Base-by-base conservation (phyloP, 1,139 yeast species). In the Hyphopichia fennica region DNA sequence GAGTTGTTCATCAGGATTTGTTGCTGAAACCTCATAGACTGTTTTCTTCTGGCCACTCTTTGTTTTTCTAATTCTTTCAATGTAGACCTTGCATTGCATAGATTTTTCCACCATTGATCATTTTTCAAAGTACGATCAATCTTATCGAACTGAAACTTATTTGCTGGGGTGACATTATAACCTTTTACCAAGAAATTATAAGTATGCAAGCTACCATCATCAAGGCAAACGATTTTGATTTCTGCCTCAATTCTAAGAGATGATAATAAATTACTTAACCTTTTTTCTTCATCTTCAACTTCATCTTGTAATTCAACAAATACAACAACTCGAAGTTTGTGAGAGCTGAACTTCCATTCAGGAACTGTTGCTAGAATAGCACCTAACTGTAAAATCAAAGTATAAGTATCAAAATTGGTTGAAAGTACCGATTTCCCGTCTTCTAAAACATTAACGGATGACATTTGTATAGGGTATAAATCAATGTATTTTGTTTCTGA, bases 381-480 rank as follows among this genome's bases (percentile, higher is more conserved):
- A 2, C 98, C 99, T 48, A 93, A 69, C 56, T 93, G 99, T 45
- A 93, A 68, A 51, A 93, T 93, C 56, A 93, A 75, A 0, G 98
- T 91, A 57, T 90, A 93, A 0, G 99, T 93, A 59, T 93, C 99
- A 58, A 93, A 89, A 57, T 93, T 93, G 1, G 96, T 88, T 0
- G 96, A 85, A 46, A 85, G 60, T 1, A 88, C 83, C 14, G 87
- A 79, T 44, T 80, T 79, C 8, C 93, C 93, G 44, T 79, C 75
- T 31, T 76, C 79, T 42, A 82, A 79, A 40, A 78, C 75, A 44
- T 86, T 79, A 40, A 84, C 81, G 1, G 95, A 93, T 5, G 95
- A 84, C 96, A 93, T 93, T 56, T 93, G 99, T 52, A 93, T 90
- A 0, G 99, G 99, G 60, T 93, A 93, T 36, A 93, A 66, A 59